Percentiles rank a stretch among this genome's conserved stretches.
Conservation (phyloP, 352 stramenopile species). For the Phytophthora nicotianae region DNA sequence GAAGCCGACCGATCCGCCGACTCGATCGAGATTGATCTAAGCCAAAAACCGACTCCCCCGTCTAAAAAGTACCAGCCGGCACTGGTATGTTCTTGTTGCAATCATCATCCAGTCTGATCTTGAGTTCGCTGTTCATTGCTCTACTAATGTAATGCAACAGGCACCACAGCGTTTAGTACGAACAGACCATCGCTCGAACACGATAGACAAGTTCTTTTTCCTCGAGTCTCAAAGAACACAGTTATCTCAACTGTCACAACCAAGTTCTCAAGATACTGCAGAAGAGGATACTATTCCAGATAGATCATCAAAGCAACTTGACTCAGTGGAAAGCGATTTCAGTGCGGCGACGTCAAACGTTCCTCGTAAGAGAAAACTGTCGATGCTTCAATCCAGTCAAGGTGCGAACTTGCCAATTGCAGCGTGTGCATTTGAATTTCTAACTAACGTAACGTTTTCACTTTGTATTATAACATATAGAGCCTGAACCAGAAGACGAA, state of each 20-base stretch:
- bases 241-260: constrained; percentile 39
- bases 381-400: constrained; percentile 30
- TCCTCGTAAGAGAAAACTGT: constrained; percentile 39
- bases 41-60: constrained; percentile 51
- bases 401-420: constrained; percentile 11
- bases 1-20: constrained; percentile 35
- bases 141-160: constrained; percentile 30
- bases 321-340: constrained; percentile 5
- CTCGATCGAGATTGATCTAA: constrained; percentile 65
- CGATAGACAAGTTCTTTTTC: constrained; percentile 89
- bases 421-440: neutral
- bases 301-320: constrained; percentile 9
- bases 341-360: constrained; percentile 5
- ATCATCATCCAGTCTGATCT: neutral
- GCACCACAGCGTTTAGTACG: constrained; percentile 81
- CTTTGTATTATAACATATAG: constrained; percentile 10
- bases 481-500: constrained; percentile 33
- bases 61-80: constrained; percentile 79
- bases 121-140: neutral
- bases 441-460: too few species aligned
- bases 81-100: constrained; percentile 39
- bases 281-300: constrained; percentile 23
- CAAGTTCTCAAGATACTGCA: constrained; percentile 24
- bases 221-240: constrained; percentile 77
- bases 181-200: constrained; percentile 84